These are phyloP conservation scores for Huntiella decipiens DNA, from an alignment of 2,329 filamentous ascomycete species.

Conservation along the genomic window DNA sequence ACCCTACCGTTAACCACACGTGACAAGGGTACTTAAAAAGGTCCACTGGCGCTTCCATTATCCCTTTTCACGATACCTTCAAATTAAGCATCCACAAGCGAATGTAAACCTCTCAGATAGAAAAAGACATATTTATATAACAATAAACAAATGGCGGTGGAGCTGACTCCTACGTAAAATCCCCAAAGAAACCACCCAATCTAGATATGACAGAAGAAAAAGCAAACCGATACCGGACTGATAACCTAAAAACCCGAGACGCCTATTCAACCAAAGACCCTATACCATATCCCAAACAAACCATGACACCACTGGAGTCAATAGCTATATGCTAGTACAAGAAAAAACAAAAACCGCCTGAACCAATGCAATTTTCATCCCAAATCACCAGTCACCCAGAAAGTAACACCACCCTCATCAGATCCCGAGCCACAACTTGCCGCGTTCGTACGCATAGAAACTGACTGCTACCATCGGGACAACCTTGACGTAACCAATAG, in stretches of 20 bases:
- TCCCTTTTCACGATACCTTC: too few species aligned
- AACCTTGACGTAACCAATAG: slow-evolving; percentile 89
- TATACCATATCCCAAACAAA: too few species aligned
- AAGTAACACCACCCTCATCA: slow-evolving; percentile 18
- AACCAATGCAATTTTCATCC: neutral
- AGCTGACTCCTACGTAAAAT: neutral
- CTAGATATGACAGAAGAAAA: too few species aligned
- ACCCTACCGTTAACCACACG: neutral
- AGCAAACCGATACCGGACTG: neutral
- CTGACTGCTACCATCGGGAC: slow-evolving; percentile 66
- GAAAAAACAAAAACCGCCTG: neutral
- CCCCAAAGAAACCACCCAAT: neutral
- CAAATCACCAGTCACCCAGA: neutral
- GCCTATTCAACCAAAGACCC: too few species aligned
- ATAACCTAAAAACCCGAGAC: neutral
- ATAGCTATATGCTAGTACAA: neutral
- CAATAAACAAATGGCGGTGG: too few species aligned
- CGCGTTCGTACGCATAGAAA: slow-evolving; percentile 47
- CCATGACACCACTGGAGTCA: too few species aligned
- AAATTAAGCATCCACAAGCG: too few species aligned
- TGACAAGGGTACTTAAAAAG: neutral
- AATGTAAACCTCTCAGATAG: too few species aligned
- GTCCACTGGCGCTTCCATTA: too few species aligned
- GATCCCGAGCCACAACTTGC: slow-evolving; percentile 46
- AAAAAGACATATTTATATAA: too few species aligned